Conservation (phyloP, 2,329 filamentous ascomycete genomes). For the Aspergillus phoenicis region DNA sequence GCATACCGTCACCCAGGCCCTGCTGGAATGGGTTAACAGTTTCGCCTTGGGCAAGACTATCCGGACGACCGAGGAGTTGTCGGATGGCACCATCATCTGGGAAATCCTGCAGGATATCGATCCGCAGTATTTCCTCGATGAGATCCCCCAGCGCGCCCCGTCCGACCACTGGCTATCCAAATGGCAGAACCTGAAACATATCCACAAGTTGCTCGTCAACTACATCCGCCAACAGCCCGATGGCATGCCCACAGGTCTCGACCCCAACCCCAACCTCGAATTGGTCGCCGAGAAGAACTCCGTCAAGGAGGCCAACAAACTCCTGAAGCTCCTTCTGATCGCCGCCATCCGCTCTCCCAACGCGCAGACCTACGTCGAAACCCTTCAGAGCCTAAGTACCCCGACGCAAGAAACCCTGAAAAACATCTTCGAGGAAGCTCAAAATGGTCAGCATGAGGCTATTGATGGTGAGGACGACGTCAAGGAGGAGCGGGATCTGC, state of each 20-base stretch:
- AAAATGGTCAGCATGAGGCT: conserved; percentile 44
- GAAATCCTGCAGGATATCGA: conserved; percentile 53
- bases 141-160: conserved; percentile 48
- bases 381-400: conserved; percentile 47
- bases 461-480: conserved; percentile 41
- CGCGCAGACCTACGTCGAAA: conserved; percentile 56
- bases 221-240: conserved; percentile 51
- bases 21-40: conserved; percentile 53
- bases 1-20: conserved; percentile 48
- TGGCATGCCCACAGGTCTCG: conserved; percentile 46
- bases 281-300: conserved; percentile 49
- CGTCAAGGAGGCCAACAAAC: conserved; percentile 51
- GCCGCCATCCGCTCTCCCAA: conserved; percentile 64
- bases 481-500: conserved; percentile 38
- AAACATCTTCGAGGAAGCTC: conserved; percentile 51
- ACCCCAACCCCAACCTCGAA: conserved; percentile 50
- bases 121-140: conserved; percentile 50
- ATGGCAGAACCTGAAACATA: conserved; percentile 53
- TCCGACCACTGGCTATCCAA: conserved; percentile 51
- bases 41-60: conserved; percentile 48
- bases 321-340: conserved; percentile 65
- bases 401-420: conserved; percentile 50
- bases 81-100: conserved; percentile 50
- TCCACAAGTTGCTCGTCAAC: conserved; percentile 49
- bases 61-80: conserved; percentile 45